Evolutionary conservation across 495 filamentous ascomycete species (phyloP).

Genomic region (Penicillium bialowiezense): DNA sequence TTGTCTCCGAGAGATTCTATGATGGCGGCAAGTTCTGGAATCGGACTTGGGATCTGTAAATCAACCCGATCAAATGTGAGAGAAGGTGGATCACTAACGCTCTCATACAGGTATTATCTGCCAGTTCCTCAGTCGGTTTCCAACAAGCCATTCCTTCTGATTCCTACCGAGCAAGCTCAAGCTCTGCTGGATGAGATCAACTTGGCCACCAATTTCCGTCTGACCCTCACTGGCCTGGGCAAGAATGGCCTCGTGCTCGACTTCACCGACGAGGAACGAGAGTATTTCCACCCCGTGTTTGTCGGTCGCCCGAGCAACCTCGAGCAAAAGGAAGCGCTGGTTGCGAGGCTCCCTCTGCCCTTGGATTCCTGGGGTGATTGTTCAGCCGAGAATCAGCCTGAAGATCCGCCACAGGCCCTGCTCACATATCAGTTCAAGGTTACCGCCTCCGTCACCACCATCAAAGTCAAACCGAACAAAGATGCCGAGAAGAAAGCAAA

Average conservation of each 20-base stretch:
- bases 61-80: slow-evolving; percentile 12
- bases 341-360: slow-evolving; percentile 27
- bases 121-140: slow-evolving; percentile 43
- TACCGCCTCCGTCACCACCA: not conserved
- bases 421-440: slow-evolving; percentile 32
- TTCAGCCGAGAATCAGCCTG: too few relatives aligned
- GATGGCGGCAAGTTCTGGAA: slow-evolving; percentile 56
- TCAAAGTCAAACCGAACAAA: not conserved
- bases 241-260: slow-evolving; percentile 50
- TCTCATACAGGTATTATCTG: slow-evolving; percentile 62
- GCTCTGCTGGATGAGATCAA: slow-evolving; percentile 60
- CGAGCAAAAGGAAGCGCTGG: slow-evolving; percentile 31
- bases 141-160: slow-evolving; percentile 56
- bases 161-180: slow-evolving; percentile 61
- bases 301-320: slow-evolving; percentile 50
- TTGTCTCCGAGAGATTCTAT: slow-evolving; percentile 53
- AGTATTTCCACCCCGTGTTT: slow-evolving; percentile 58
- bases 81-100: not conserved
- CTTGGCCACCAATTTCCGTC: slow-evolving; percentile 34
- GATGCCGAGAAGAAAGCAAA: not conserved
- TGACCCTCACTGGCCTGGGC: slow-evolving; percentile 50
- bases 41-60: slow-evolving; percentile 74
- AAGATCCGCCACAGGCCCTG: too few relatives aligned
- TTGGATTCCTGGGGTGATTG: not conserved
- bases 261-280: slow-evolving; percentile 50